These are phyloP conservation scores for Chaetomium sp. DNA, from an alignment of 2,329 filamentous ascomycete genomes.

Conservation along the genomic window DNA sequence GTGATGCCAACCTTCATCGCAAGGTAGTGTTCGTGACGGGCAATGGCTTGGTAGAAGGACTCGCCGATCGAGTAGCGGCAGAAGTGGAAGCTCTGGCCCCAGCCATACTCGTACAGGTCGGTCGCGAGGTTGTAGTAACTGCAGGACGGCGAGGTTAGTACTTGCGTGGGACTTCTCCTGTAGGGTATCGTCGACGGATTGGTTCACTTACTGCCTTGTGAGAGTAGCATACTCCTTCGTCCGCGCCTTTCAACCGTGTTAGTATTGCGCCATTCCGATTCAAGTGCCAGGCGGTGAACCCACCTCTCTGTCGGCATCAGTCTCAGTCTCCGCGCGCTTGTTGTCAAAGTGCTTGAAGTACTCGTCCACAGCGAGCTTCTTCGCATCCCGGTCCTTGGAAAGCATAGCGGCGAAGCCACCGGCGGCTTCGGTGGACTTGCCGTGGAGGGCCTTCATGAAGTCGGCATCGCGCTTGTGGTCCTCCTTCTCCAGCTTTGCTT, in stretches of 20 bases:
- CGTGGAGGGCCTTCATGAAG: conserved; percentile 87
- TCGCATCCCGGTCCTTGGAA: conserved; percentile 60
- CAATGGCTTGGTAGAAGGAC: conserved; percentile 83
- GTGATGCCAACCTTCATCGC: conserved; percentile 81
- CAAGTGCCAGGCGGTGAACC: conserved; percentile 24
- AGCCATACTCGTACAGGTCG: conserved; percentile 93
- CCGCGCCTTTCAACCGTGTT: conserved; percentile 49
- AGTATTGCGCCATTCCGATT: background rate
- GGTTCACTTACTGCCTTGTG: conserved; percentile 70
- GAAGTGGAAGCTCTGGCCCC: conserved; percentile 96
- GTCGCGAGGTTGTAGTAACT: conserved; percentile 98
- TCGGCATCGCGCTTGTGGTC: conserved; percentile 79
- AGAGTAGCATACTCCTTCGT: conserved; percentile 86
- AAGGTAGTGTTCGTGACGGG: conserved; percentile 96
- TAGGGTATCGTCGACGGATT: background rate
- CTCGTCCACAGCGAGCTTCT: conserved; percentile 62
- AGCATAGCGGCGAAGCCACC: conserved; percentile 80
- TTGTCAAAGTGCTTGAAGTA: conserved; percentile 88
- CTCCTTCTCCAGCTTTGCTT: conserved; percentile 54
- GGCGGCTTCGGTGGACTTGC: conserved; percentile 57
- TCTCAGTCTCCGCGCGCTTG: conserved; percentile 69
- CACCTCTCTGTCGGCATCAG: conserved; percentile 72
- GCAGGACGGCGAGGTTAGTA: background rate
- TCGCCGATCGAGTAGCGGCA: conserved; percentile 86
- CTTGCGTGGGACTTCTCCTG: too few species aligned